Percentiles rank a stretch among this genome's conserved stretches.
Evolutionary conservation across 768 basidiomycete species (phyloP).

Genomic region (Lactifluus rugatus): DNA sequence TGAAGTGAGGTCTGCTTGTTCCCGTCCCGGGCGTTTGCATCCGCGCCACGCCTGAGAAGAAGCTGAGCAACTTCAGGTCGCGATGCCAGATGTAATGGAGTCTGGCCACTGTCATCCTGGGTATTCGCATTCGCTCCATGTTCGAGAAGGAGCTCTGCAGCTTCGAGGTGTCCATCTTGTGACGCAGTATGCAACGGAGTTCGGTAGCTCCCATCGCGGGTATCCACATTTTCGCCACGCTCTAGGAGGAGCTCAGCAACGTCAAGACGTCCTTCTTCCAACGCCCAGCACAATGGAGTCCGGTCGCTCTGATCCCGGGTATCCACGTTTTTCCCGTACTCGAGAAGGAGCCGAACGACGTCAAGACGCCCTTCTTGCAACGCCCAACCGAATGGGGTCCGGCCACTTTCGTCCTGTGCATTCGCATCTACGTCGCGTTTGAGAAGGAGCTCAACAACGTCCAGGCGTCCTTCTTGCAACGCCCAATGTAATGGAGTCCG

Average conservation of each 20-base stretch:
- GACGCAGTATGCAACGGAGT: not conserved
- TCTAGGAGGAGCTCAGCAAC: not conserved
- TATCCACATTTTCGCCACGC: not conserved
- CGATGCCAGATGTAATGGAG: not conserved
- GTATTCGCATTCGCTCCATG: not conserved
- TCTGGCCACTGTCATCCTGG: not conserved
- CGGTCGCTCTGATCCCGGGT: no score
- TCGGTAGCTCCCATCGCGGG: not conserved
- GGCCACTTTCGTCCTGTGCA: no score
- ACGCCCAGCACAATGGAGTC: not conserved
- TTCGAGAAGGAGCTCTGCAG: not conserved
- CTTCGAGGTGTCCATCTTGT: not conserved
- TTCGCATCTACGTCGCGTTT: no score
- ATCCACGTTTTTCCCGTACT: no score
- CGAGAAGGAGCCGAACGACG: no score
- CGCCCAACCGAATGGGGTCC: no score
- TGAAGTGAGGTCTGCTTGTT: not conserved
- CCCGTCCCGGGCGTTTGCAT: not conserved
- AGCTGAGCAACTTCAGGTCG: not conserved
- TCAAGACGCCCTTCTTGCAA: not conserved
- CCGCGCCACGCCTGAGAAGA: not conserved
- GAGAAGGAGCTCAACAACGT: no score
- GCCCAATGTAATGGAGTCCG: no score
- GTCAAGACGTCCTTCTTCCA: not conserved
- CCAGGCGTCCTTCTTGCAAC: no score